Conservation (phyloP, 257 asterid genomes). For the Anisodus tanguticus region DNA sequence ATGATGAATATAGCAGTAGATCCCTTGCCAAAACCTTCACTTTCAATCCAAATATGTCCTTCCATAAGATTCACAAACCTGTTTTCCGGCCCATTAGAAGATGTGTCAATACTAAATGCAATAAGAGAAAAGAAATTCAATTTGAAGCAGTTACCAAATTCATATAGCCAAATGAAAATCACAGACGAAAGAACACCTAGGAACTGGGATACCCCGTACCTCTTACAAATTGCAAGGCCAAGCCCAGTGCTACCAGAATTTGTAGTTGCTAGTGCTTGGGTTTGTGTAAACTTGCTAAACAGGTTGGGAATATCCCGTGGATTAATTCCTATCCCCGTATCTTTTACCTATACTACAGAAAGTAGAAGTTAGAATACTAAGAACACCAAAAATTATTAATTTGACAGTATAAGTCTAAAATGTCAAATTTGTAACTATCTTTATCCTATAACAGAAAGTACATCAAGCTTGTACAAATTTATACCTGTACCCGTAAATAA, state of each 20-base stretch:
- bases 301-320: slow-evolving; percentile 87
- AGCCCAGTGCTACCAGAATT: slow-evolving; percentile 91
- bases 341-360: slow-evolving; percentile 69
- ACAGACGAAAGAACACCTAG: background rate
- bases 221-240: slow-evolving; percentile 92
- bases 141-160: slow-evolving; percentile 11
- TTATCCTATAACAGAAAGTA: background rate
- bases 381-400: background rate
- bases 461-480: slow-evolving; percentile 1
- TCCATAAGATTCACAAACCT: slow-evolving; percentile 98
- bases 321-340: slow-evolving; percentile 85
- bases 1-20: slow-evolving; percentile 71
- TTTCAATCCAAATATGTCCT: slow-evolving; percentile 92
- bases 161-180: background rate
- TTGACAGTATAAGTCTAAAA: slow-evolving; percentile 9
- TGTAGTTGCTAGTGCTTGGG: slow-evolving; percentile 69
- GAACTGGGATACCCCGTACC: slow-evolving; percentile 64
- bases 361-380: slow-evolving; percentile 9
- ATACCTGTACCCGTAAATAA: slow-evolving; percentile 87
- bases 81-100: slow-evolving; percentile 24
- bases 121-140: background rate
- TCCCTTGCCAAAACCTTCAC: slow-evolving; percentile 96
- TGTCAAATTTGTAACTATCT: slow-evolving; percentile 24
- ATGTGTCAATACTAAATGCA: slow-evolving; percentile 19
- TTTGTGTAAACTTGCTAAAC: slow-evolving; percentile 88